These are phyloP conservation scores for Prosopis cineraria DNA, from an alignment of 306 rosid species.

Conservation along the genomic window DNA sequence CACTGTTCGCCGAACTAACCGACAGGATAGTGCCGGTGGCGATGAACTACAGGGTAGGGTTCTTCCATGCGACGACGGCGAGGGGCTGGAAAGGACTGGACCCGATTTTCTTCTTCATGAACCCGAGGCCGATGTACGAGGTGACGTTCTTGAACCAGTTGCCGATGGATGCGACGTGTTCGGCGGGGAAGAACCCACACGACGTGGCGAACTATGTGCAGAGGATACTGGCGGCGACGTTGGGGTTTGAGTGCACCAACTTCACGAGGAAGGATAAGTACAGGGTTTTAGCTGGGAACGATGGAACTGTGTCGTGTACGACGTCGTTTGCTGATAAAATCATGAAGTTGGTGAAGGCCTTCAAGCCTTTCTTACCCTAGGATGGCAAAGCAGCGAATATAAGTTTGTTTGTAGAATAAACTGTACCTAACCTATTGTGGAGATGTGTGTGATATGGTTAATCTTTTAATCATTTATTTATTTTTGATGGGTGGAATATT, in stretches of 20 bases:
- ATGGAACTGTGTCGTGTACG: constrained; percentile 63
- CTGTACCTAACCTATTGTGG: background rate
- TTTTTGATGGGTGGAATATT: background rate
- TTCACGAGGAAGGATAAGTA: constrained; percentile 90
- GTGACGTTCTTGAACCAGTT: constrained; percentile 86
- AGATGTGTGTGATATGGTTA: background rate
- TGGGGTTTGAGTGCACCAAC: constrained; percentile 94
- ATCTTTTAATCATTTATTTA: background rate
- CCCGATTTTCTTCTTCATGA: constrained; percentile 92
- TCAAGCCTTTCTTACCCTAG: constrained; percentile 57
- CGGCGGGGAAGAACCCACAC: constrained; percentile 80
- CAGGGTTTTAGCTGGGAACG: constrained; percentile 85
- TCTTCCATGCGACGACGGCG: constrained; percentile 95
- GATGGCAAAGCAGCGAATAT: background rate
- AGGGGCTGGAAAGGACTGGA: constrained; percentile 89
- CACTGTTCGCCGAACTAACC: constrained; percentile 76
- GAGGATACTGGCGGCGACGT: constrained; percentile 73
- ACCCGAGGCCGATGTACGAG: constrained; percentile 89
- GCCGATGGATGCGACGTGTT: constrained; percentile 87
- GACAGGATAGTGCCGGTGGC: constrained; percentile 97
- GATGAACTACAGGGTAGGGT: constrained; percentile 88
- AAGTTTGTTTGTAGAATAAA: background rate
- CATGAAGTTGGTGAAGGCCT: constrained; percentile 48
- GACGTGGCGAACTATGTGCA: constrained; percentile 97
- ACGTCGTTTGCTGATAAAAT: constrained; percentile 48